Conservation (phyloP, 352 stramenopile species). For the Globisporangium splendens region DNA sequence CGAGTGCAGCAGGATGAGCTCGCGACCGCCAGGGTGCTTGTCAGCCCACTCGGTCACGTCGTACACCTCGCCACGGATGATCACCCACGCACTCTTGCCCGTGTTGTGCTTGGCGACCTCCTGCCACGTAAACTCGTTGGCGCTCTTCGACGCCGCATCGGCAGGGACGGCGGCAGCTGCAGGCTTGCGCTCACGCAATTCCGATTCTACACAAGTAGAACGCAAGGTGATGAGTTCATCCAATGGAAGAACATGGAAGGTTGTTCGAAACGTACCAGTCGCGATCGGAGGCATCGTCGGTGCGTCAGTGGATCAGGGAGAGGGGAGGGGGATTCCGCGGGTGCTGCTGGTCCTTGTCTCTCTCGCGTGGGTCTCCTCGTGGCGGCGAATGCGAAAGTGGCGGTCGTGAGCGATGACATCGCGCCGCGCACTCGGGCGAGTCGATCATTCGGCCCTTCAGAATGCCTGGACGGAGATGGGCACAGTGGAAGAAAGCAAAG, state of each 20-base stretch:
- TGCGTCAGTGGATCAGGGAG: not conserved
- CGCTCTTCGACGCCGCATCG: slow-evolving; percentile 14
- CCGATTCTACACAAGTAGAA: slow-evolving; percentile 6
- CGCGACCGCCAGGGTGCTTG: slow-evolving; percentile 75
- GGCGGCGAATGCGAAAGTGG: slow-evolving; percentile 5
- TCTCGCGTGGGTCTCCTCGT: not conserved
- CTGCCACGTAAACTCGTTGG: slow-evolving; percentile 86
- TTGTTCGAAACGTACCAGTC: not conserved
- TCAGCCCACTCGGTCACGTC: slow-evolving; percentile 90
- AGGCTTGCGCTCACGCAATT: slow-evolving; percentile 59
- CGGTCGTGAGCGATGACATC: slow-evolving; percentile 10
- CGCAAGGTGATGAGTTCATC: not conserved
- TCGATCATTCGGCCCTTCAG: slow-evolving; percentile 1
- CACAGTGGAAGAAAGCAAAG: too few relatives aligned
- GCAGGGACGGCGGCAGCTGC: slow-evolving; percentile 11
- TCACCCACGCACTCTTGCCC: slow-evolving; percentile 95
- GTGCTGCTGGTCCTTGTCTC: slow-evolving; percentile 5
- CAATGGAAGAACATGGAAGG: not conserved
- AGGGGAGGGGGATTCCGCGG: slow-evolving; percentile 5
- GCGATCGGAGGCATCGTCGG: slow-evolving; percentile 11
- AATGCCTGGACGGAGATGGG: not conserved
- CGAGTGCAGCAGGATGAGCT: slow-evolving; percentile 78
- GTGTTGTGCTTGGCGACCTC: slow-evolving; percentile 96
- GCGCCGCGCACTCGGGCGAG: not conserved
- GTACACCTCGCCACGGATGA: slow-evolving; percentile 92